These are phyloP conservation scores for Linum trigynum DNA, from an alignment of 345 rosid species.

Conservation along the genomic window DNA sequence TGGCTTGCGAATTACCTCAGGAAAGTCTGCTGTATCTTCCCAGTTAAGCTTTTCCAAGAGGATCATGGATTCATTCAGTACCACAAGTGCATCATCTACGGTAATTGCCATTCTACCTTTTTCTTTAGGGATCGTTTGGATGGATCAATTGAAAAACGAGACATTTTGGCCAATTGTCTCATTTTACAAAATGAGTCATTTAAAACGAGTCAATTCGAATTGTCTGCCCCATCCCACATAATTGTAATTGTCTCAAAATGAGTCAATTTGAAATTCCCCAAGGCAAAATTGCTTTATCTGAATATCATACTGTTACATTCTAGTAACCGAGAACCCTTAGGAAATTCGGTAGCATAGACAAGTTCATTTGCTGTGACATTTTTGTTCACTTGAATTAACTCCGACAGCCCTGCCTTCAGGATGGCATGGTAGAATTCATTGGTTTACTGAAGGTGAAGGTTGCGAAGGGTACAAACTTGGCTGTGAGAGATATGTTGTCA, in stretches of 20 bases:
- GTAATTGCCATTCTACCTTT: slow-evolving; percentile 11
- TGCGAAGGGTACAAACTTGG: slow-evolving; percentile 64
- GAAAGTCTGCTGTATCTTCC: slow-evolving; percentile 33
- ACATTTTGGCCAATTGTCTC: no score
- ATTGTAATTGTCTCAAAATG: no score
- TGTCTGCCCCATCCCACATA: no score
- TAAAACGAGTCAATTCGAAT: no score
- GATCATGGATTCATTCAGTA: slow-evolving; percentile 56
- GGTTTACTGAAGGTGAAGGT: slow-evolving; percentile 74
- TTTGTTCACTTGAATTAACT: not conserved
- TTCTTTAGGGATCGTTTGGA: not conserved
- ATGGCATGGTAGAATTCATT: slow-evolving; percentile 77
- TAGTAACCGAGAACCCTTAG: no score
- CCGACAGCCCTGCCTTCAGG: slow-evolving; percentile 34
- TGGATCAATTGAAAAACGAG: not conserved
- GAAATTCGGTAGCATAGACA: no score
- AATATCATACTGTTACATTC: no score
- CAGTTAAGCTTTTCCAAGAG: slow-evolving; percentile 50
- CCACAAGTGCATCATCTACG: slow-evolving; percentile 34
- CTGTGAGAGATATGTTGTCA: slow-evolving; percentile 84
- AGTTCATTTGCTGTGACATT: not conserved
- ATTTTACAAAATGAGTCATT: no score
- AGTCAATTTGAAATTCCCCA: no score
- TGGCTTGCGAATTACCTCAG: slow-evolving; percentile 69
- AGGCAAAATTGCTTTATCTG: no score